Conservation (phyloP, 495 filamentous ascomycete species). For the Chaetomidium leptoderma region DNA sequence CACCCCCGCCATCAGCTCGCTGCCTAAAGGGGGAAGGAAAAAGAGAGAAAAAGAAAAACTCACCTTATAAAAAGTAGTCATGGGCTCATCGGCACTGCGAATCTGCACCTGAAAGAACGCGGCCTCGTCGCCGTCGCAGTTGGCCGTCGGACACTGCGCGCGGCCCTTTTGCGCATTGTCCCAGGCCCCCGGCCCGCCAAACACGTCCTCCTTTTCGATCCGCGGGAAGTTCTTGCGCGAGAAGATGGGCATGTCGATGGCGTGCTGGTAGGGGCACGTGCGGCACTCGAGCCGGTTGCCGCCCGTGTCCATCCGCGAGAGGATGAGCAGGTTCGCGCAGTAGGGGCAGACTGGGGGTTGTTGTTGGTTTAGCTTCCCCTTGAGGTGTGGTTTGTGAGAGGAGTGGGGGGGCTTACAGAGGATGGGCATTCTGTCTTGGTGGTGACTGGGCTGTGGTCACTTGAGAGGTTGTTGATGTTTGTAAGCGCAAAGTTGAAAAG, state of each 20-base stretch:
- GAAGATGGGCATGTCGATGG: slow-evolving; percentile 66
- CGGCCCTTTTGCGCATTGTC: slow-evolving; percentile 76
- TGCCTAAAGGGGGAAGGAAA: not conserved
- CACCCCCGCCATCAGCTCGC: not conserved
- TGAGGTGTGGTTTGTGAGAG: too few relatives aligned
- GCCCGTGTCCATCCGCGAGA: slow-evolving; percentile 44
- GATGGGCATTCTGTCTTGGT: slow-evolving; percentile 53
- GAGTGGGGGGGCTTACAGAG: slow-evolving; percentile 52
- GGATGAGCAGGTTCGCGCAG: slow-evolving; percentile 84
- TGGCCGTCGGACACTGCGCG: slow-evolving; percentile 72
- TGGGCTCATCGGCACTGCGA: slow-evolving; percentile 95
- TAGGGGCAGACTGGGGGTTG: slow-evolving; percentile 72
- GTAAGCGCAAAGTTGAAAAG: too few relatives aligned
- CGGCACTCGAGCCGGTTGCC: slow-evolving; percentile 79
- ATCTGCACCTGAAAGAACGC: slow-evolving; percentile 97
- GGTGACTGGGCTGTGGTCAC: too few relatives aligned
- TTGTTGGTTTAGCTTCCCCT: too few relatives aligned
- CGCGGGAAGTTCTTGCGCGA: slow-evolving; percentile 70
- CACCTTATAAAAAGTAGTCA: slow-evolving; percentile 94
- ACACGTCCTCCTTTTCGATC: slow-evolving; percentile 85
- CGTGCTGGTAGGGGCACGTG: slow-evolving; percentile 84
- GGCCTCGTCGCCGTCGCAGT: slow-evolving; percentile 72
- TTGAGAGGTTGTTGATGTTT: too few relatives aligned
- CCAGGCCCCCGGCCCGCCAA: slow-evolving; percentile 82
- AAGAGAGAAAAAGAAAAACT: slow-evolving; percentile 17